Conservation (phyloP, 2,329 filamentous ascomycete genomes). For the Clarireedia hainanense region DNA sequence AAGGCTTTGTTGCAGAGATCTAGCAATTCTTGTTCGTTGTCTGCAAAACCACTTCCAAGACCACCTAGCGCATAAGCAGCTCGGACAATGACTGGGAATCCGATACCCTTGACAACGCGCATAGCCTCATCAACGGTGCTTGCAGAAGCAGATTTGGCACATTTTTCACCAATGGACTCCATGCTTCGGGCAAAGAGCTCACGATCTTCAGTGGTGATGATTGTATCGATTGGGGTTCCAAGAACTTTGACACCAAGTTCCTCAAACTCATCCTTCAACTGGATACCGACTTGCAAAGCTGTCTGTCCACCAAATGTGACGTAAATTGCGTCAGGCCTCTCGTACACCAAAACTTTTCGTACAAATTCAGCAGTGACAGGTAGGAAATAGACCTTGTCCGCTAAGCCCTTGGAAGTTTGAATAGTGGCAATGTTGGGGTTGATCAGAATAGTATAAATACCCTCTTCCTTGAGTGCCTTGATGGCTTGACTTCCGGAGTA, state of each 20-base stretch:
- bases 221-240: conserved; percentile 86
- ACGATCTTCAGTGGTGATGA: conserved; percentile 92
- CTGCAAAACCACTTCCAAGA: conserved; percentile 91
- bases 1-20: conserved; percentile 89
- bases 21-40: conserved; percentile 86
- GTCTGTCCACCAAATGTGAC: conserved; percentile 97
- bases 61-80: conserved; percentile 95
- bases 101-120: conserved; percentile 74
- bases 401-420: conserved; percentile 91
- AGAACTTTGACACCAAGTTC: conserved; percentile 93
- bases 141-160: conserved; percentile 92
- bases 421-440: conserved; percentile 99
- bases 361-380: conserved; percentile 98
- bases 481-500: conserved; percentile 93
- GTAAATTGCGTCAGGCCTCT: conserved; percentile 94
- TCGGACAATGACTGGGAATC: conserved; percentile 96
- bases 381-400: conserved; percentile 96
- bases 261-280: conserved; percentile 96
- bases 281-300: conserved; percentile 88
- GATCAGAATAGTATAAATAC: conserved; percentile 83
- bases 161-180: conserved; percentile 95
- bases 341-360: conserved; percentile 91
- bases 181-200: conserved; percentile 93
- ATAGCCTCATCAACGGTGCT: conserved; percentile 86
- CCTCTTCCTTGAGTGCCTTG: conserved; percentile 93